phyloP scores from a whole-genome alignment of 169 alveolate species.

The Theileria luwenshuni region DNA sequence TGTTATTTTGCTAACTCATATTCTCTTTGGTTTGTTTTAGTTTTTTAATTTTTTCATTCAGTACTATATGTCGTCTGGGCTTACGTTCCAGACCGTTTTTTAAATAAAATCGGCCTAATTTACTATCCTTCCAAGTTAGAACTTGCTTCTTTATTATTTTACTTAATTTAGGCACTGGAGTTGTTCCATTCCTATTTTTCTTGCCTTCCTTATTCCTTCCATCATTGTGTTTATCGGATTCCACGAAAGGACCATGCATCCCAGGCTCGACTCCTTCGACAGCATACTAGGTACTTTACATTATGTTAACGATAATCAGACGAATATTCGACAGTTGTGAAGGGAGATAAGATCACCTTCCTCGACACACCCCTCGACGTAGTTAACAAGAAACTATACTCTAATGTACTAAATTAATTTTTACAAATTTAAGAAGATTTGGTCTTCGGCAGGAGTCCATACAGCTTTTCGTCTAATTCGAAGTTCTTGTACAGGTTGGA shows the following conservation, averaged over 20 bases:
- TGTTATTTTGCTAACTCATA: constrained; percentile 13
- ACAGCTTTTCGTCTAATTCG: constrained; percentile 17
- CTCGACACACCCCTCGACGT: constrained; percentile 25
- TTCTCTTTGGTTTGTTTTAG: constrained; percentile 38
- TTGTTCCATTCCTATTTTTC: constrained; percentile 42
- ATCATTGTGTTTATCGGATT: constrained; percentile 27
- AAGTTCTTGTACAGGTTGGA: constrained; percentile 8
- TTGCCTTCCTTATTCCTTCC: background rate
- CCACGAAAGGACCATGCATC: constrained; percentile 49
- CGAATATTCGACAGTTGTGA: constrained; percentile 3
- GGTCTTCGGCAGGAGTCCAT: background rate
- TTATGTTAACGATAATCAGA: constrained; percentile 9
- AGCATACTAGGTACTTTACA: constrained; percentile 31
- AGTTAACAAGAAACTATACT: constrained; percentile 19
- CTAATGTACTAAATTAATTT: constrained; percentile 1
- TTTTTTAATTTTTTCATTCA: background rate
- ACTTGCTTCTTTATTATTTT: too few species aligned
- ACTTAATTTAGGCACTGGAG: constrained; percentile 62
- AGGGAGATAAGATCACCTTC: constrained; percentile 6
- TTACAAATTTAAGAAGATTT: background rate
- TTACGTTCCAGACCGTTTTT: constrained; percentile 43
- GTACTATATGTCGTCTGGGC: constrained; percentile 64
- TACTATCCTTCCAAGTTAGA: constrained; percentile 66
- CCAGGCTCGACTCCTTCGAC: constrained; percentile 38
- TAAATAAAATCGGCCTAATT: constrained; percentile 42